phyloP scores from a whole-genome alignment of 805 yeast species.

The Candida parachauliodes region DNA sequence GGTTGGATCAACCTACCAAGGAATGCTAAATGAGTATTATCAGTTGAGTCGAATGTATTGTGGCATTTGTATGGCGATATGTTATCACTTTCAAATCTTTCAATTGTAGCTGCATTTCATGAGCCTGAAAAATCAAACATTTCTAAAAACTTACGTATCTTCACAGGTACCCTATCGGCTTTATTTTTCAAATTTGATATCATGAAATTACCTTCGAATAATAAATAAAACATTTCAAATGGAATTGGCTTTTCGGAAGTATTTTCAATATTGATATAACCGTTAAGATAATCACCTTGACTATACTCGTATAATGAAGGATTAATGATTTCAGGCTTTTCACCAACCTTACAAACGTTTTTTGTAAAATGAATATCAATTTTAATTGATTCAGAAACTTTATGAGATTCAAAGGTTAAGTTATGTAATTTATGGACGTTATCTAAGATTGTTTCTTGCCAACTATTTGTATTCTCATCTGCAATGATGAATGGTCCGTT shows the following conservation, averaged over 20 bases:
- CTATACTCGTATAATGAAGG: conserved; percentile 46
- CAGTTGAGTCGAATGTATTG: conserved; percentile 21
- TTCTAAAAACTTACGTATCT: conserved; percentile 35
- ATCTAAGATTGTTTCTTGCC: conserved; percentile 39
- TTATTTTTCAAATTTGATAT: conserved; percentile 17
- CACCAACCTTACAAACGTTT: conserved; percentile 27
- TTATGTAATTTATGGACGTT: conserved; percentile 32
- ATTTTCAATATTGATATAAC: conserved; percentile 47
- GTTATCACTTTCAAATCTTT: conserved; percentile 27
- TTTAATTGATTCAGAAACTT: conserved; percentile 22
- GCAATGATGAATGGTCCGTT: conserved; percentile 23
- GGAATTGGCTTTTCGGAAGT: conserved; percentile 38
- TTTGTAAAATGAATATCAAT: conserved; percentile 31
- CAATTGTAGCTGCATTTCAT: conserved; percentile 38
- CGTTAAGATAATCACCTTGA: conserved; percentile 66
- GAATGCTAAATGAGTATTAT: conserved; percentile 21
- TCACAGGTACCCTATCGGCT: conserved; percentile 11
- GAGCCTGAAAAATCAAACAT: conserved; percentile 53
- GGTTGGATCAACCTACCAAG: conserved; percentile 17
- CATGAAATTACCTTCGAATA: conserved; percentile 49
- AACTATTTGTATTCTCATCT: conserved; percentile 28
- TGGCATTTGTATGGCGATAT: conserved; percentile 14
- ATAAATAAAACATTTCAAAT: conserved; percentile 60
- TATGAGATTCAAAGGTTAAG: conserved; percentile 26
- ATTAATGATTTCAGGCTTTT: conserved; percentile 25